Evolutionary conservation across 2,329 filamentous ascomycete genomes (phyloP).

Genomic region (Fusarium sp.): DNA sequence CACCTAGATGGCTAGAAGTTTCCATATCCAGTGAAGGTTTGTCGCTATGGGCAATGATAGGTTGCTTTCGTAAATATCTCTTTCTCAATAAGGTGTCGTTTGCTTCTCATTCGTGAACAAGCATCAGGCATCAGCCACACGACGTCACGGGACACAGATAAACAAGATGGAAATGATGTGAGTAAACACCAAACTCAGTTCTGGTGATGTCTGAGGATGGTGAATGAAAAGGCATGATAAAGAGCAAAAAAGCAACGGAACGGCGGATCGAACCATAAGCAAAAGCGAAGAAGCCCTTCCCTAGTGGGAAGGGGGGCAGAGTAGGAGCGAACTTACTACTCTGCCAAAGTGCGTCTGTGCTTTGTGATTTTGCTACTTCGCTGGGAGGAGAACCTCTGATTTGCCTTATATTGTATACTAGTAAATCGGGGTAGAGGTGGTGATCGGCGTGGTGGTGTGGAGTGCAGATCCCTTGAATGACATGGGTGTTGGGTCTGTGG

Average conservation of each 20-base stretch:
- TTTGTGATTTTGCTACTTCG: constrained; percentile 13
- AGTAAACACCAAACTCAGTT: not conserved
- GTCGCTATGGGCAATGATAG: not conserved
- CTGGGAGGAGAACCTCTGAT: too few species aligned
- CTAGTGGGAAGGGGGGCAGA: not conserved
- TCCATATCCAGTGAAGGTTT: not conserved
- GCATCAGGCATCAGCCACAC: not conserved
- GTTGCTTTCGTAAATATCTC: not conserved
- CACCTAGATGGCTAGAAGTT: not conserved
- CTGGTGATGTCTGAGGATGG: not conserved
- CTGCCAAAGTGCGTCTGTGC: not conserved
- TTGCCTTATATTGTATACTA: too few species aligned
- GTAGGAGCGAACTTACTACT: not conserved
- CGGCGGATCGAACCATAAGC: not conserved
- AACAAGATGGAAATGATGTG: not conserved
- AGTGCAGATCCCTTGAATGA: not conserved
- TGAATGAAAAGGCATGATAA: not conserved
- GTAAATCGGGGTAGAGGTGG: not conserved
- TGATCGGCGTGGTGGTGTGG: not conserved
- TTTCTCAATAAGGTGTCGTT: not conserved
- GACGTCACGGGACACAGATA: not conserved
- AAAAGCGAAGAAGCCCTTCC: constrained; percentile 29
- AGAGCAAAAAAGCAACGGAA: not conserved
- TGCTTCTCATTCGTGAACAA: not conserved
- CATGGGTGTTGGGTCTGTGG: too few species aligned